Base-by-base conservation (phyloP, 108 stramenopile species). In the Pseudonitzschia pungens region DNA sequence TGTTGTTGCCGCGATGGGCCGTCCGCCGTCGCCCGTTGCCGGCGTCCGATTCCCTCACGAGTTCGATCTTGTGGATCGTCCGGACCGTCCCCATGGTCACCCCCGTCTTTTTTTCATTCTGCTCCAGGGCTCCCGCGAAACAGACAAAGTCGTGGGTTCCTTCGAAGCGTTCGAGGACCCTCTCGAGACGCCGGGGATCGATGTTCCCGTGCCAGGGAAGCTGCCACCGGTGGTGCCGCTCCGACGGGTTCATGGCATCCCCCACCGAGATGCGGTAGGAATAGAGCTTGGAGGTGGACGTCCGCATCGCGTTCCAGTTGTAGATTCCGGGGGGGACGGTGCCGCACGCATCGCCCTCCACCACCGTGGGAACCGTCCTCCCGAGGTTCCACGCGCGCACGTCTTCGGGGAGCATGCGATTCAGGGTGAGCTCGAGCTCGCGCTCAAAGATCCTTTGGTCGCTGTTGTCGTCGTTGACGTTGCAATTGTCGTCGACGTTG, bases 141-240 rank as follows among this genome's bases (percentile, higher is more conserved):
- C 90, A 90, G 16, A 77, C 67, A 79, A 92, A 94, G 55, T 94
- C 89, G 58, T 92, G 86, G 6, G 81, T 81, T 22, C 93, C 93
- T 50, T 88, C 89, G 65, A 76, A 94, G 12, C 55, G 18, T 70
- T 79, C 69, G 18, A 94, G 58, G 15, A 87, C 79, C 8, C 79
- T 68, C 33, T 71, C 54, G 28, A 93, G 72, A 2, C 65, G 8
- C 6, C 72, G 41, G 0, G 82, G 56, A 65, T 86, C 88, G 1
- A 82, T 51, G 44, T 40, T 69, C 62, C 45, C 72, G 41, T 10
- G 32, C 73, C 74, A 68, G 68, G 74, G 74, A 15, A 82, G 71
- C 74, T 92, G 88, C 75, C 81, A 87, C 21, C 91, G 86, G n/a
- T 68, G 76, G 41, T 81, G 85, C 20, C 91, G 72, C 27, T 89